phyloP scores from a whole-genome alignment of 192 early-diverging fungal genomes.

The Entomortierella parvispora region DNA sequence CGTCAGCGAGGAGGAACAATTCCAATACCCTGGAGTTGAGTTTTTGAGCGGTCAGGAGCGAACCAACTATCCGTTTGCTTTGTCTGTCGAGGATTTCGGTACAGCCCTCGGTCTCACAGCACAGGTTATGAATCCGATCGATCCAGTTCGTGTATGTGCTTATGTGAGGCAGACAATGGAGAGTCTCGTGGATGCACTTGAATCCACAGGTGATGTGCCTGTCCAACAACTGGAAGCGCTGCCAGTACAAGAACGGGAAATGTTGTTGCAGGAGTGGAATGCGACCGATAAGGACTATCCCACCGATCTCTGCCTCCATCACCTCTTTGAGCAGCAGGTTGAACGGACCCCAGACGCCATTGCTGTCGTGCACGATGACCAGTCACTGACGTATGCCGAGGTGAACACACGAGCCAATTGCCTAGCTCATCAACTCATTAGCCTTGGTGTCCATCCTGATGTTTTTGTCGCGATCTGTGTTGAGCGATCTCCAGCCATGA shows the following conservation, averaged over 20 bases:
- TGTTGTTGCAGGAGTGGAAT: constrained; percentile 2
- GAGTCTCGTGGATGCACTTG: constrained; percentile 4
- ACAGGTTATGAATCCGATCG: neutral
- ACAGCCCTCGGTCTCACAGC: neutral
- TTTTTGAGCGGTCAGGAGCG: too few relatives aligned
- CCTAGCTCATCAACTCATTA: constrained; percentile 7
- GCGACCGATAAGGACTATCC: neutral
- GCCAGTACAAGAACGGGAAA: neutral
- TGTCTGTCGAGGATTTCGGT: constrained; percentile 9
- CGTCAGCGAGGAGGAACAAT: too few relatives aligned
- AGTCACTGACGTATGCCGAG: constrained; percentile 10
- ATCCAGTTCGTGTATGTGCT: neutral
- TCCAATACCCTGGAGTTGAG: too few relatives aligned
- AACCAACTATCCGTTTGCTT: constrained; percentile 8
- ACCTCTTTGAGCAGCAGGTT: constrained; percentile 12
- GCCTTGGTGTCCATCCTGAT: too few relatives aligned
- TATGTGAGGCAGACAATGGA: constrained; percentile 9
- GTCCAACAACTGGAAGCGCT: constrained; percentile 1
- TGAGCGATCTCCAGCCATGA: too few relatives aligned
- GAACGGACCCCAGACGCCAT: neutral
- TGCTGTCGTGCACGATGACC: too few relatives aligned
- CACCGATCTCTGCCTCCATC: neutral
- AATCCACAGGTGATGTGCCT: neutral
- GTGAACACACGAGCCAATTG: constrained; percentile 4
- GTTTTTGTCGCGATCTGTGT: too few relatives aligned